Evolutionary conservation across 1,139 yeast species (phyloP), one percentile per base, ranked within the genome.

Genomic region (Candida pseudocylindracea): DNA sequence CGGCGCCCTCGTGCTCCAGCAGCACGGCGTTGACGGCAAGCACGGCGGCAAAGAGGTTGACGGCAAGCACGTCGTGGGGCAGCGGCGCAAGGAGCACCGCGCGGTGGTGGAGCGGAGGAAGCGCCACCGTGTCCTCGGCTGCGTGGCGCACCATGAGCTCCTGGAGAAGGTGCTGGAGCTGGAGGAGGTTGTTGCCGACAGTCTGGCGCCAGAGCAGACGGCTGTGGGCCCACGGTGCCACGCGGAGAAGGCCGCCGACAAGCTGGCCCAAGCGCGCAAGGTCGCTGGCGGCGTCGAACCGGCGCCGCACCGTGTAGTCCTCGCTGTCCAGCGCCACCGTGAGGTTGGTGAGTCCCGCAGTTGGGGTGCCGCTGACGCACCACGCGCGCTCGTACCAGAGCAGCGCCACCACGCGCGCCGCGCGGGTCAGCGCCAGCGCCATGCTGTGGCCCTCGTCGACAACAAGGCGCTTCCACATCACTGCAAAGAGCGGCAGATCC

Each of bases 301-400:
- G 46, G 31, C 44, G 51, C 33, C 51, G 52, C 8, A 60, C 53
- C 4, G 51, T 45, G 36, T 57, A 60, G 25, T 67, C 60, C 33
- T 52, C 50, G 28, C 52, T 47, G 29, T 29, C 45, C 45, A 7
- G 34, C 31, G 54, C 60, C 38, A 63, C 68, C 39, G 63, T 66
- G 58, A 72, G 45, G 31, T 61, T 61, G 0, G 80, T 72, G 36
- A 73, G 50, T 0, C 83, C 83, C 0, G 76, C 61, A 0, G 81
- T 72, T 2, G 83, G 83, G 0, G 83, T 74, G 27, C 85, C 83
- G 0, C 78, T 67, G 1, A 74, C 78, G 0, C 72, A 72, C 85
- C 83, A 74, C 37, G 66, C 56, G 33, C 80, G 53, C 43, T 74
- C 83, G 8, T 67, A 63, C 35, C 52, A 49, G 33, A 74, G 44